Conservation (phyloP, 2,329 filamentous ascomycete genomes). For the Botryotinia globosa region DNA sequence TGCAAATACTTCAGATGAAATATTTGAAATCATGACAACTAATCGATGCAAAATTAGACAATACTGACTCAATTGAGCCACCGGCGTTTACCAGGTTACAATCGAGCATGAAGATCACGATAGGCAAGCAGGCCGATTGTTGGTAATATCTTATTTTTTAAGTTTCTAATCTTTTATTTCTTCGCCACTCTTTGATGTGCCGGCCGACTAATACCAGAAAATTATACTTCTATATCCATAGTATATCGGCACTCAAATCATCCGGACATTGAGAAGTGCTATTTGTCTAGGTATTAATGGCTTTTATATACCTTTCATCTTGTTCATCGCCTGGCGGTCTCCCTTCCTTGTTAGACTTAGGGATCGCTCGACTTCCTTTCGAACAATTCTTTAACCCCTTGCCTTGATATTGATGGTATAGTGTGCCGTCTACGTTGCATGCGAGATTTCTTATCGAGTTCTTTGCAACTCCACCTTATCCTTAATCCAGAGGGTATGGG, state of each 20-base stretch:
- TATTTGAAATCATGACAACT: background rate
- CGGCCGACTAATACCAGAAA: background rate
- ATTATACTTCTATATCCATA: background rate
- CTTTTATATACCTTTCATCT: background rate
- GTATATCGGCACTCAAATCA: background rate
- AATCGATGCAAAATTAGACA: background rate
- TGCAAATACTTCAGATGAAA: background rate
- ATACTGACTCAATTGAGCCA: background rate
- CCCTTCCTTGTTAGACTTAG: background rate
- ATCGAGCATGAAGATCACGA: background rate
- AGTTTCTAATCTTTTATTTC: background rate
- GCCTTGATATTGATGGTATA: background rate
- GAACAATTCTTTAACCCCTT: background rate
- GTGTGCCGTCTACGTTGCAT: background rate
- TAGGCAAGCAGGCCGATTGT: background rate
- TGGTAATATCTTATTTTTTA: background rate
- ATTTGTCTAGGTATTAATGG: background rate
- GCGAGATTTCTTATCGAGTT: background rate
- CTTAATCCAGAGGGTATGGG: background rate
- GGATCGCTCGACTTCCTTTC: background rate
- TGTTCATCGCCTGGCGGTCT: background rate
- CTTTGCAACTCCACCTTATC: background rate
- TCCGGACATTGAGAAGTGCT: background rate
- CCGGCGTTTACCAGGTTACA: background rate
- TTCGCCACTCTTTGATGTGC: background rate